Evolutionary conservation across 495 filamentous ascomycete genomes (phyloP), one percentile per base, ranked within the genome.

Genomic region (Aspergillus coremiiformis): DNA sequence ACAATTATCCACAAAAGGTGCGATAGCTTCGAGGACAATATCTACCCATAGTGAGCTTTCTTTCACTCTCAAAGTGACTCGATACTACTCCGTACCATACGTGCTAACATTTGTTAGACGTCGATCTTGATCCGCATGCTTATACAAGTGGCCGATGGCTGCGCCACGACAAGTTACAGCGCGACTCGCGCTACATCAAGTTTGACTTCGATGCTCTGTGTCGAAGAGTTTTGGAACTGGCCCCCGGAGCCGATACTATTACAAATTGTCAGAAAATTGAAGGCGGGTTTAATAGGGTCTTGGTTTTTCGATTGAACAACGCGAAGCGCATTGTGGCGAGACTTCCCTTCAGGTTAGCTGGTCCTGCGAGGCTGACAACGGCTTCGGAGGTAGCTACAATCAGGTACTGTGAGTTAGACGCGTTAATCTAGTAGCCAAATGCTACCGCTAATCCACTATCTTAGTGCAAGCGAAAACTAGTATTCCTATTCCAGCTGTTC

Each of bases 361-460:
- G 72, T 17, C 68, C 67, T 11, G 37, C 64, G 21, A 58, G 51
- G 44, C 22, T 70, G 21, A 61, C 62, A 1, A 71, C 65, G 0
- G 52, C 54, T 23, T 76, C 71, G n/a, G 71, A 76, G 57, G 69
- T 74, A 44, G 68, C 73, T 11, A 72, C 67, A 4, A 67, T 72
- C 17, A 46, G 51, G 33, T 73, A 71, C 48, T 32, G 69, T 73
- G 48, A 62, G 66, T n/a, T n/a, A n/a, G n/a, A n/a, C n/a, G n/a
- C n/a, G n/a, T n/a, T n/a, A n/a, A n/a, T n/a, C n/a, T n/a, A n/a
- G n/a, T n/a, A n/a, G n/a, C n/a, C n/a, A n/a, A n/a, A n/a, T n/a
- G n/a, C n/a, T n/a, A n/a, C n/a, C n/a, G n/a, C n/a, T n/a, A n/a
- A n/a, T n/a, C n/a, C n/a, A n/a, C 32, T 5, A 6, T 35, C 15